These are phyloP conservation scores for Saccharomycodes ludwigii DNA, from an alignment of 805 yeast genomes.

Conservation along the genomic window DNA sequence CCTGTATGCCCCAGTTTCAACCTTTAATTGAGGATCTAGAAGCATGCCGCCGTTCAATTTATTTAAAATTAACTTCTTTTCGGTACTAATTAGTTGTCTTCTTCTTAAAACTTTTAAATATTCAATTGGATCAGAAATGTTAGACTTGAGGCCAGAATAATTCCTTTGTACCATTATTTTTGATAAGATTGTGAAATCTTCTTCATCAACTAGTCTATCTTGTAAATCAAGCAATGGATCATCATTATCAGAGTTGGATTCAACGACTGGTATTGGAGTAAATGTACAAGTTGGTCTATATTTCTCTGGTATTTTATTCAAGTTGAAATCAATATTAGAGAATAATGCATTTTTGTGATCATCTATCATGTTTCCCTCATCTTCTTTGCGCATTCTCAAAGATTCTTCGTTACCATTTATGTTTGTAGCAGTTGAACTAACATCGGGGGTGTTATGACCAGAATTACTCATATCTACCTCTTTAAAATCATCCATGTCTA, in stretches of 20 bases:
- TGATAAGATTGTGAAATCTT: conserved; percentile 42
- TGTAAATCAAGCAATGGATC: conserved; percentile 36
- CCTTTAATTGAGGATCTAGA: conserved; percentile 26
- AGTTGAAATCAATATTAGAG: conserved; percentile 7
- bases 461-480: too few species aligned
- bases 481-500: too few species aligned
- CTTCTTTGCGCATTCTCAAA: too few species aligned
- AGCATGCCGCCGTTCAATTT: conserved; percentile 2
- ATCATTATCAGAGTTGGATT: conserved; percentile 6
- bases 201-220: conserved; percentile 52
- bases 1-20: conserved; percentile 47
- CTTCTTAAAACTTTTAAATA: conserved; percentile 15
- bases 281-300: conserved; percentile 40
- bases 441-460: too few species aligned
- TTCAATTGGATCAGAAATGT: conserved; percentile 9
- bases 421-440: too few species aligned
- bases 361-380: background rate
- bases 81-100: conserved; percentile 3
- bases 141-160: conserved; percentile 1
- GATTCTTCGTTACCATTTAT: too few species aligned
- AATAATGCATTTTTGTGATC: conserved; percentile 11
- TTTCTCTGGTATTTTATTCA: conserved; percentile 18
- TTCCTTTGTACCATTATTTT: background rate
- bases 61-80: background rate
- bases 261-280: conserved; percentile 43